phyloP scores from a whole-genome alignment of 371 early-diverging fungal genomes.

The Batkoa obscura region DNA sequence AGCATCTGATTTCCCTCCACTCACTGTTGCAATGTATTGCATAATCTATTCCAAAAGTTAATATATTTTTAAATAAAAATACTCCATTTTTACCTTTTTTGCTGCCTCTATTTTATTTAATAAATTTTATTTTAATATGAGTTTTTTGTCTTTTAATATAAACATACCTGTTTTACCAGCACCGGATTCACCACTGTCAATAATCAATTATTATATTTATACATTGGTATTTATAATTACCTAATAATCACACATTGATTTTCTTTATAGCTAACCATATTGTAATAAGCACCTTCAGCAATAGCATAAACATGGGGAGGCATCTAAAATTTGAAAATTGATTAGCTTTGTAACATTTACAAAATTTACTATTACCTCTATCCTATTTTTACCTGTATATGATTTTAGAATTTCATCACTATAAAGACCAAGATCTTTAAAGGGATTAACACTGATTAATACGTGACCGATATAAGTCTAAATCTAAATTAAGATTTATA shows the following conservation, averaged over 20 bases:
- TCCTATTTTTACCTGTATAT: slow-evolving; percentile 63
- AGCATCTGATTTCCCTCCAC: slow-evolving; percentile 47
- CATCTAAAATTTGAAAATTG: slow-evolving; percentile 22
- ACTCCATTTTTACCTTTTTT: slow-evolving; percentile 24
- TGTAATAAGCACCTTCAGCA: slow-evolving; percentile 68
- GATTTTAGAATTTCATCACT: slow-evolving; percentile 45
- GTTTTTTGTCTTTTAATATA: background rate
- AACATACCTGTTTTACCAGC: slow-evolving; percentile 72
- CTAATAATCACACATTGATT: slow-evolving; percentile 95
- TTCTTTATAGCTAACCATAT: slow-evolving; percentile 92
- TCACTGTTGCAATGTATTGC: slow-evolving; percentile 95
- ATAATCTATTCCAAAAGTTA: slow-evolving; percentile 31
- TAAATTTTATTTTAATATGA: background rate
- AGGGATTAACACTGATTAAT: slow-evolving; percentile 74
- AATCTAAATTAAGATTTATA: slow-evolving; percentile 2
- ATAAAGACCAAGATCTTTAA: slow-evolving; percentile 66
- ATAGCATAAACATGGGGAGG: slow-evolving; percentile 78
- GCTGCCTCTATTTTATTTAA: slow-evolving; percentile 51
- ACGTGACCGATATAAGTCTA: slow-evolving; percentile 79
- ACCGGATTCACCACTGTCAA: slow-evolving; percentile 59
- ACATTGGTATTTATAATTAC: slow-evolving; percentile 8
- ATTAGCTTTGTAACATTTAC: background rate
- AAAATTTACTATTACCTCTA: slow-evolving; percentile 31
- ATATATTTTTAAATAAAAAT: background rate
- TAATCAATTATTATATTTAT: slow-evolving; percentile 4